Percentiles rank a stretch among this genome's conserved stretches.
These are phyloP conservation scores for Royoungia palumana DNA, from an alignment of 768 basidiomycete species.

Conservation along the genomic window DNA sequence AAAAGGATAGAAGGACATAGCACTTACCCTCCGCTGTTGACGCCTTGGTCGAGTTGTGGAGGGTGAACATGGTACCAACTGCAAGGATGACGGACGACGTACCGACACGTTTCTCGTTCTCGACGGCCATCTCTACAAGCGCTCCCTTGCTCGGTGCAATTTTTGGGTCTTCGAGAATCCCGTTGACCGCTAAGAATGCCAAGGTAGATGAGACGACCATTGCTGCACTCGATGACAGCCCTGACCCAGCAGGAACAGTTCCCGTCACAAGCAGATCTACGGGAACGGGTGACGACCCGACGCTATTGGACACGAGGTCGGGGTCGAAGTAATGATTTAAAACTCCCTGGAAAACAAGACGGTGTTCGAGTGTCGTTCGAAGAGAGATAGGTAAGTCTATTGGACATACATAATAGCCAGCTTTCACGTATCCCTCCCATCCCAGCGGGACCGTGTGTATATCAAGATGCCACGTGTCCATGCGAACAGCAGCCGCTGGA, in stretches of 20 bases:
- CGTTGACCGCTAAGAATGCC: slow-evolving; percentile 75
- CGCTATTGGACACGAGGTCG: slow-evolving; percentile 4
- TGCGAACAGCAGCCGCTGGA: slow-evolving; percentile 34
- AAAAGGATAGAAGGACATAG: not conserved
- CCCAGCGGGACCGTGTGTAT: slow-evolving; percentile 60
- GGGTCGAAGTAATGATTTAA: slow-evolving; percentile 56
- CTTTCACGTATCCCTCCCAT: slow-evolving; percentile 90
- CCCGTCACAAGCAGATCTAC: slow-evolving; percentile 80
- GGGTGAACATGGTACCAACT: not conserved
- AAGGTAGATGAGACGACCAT: slow-evolving; percentile 88
- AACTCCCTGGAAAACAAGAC: slow-evolving; percentile 49
- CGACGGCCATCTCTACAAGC: slow-evolving; percentile 76
- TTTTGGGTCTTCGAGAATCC: slow-evolving; percentile 41
- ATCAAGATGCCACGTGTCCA: slow-evolving; percentile 66
- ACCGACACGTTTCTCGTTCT: slow-evolving; percentile 83
- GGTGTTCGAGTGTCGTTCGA: not conserved
- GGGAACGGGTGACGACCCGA: slow-evolving; percentile 42
- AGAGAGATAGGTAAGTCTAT: not conserved
- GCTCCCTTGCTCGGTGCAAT: slow-evolving; percentile 51
- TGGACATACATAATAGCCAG: slow-evolving; percentile 69
- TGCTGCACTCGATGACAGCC: slow-evolving; percentile 84
- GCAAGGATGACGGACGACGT: slow-evolving; percentile 6
- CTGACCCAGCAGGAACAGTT: slow-evolving; percentile 81
- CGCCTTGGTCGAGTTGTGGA: slow-evolving; percentile 35
- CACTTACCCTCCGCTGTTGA: slow-evolving; percentile 74